Conservation (phyloP, 768 basidiomycete genomes). For the Xanthoconium purpureum region DNA sequence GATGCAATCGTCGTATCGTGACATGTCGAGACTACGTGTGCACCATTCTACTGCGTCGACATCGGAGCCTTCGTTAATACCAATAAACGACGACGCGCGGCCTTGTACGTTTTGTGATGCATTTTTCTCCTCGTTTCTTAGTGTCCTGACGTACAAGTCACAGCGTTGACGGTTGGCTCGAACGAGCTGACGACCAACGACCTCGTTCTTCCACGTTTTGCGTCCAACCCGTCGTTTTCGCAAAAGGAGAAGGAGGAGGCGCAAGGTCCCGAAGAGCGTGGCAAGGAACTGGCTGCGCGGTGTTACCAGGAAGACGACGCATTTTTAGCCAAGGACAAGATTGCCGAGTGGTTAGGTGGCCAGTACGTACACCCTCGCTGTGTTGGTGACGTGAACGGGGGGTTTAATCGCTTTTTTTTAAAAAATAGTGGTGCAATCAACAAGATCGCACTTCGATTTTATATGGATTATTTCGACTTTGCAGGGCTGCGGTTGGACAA, state of each 20-base stretch:
- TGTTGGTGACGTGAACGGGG: background rate
- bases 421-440: conserved; percentile 67
- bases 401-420: background rate
- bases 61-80: conserved; percentile 79
- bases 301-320: conserved; percentile 87
- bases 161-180: conserved; percentile 35
- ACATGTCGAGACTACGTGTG: conserved; percentile 49
- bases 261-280: conserved; percentile 59
- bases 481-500: conserved; percentile 74
- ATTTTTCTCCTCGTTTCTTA: conserved; percentile 14
- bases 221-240: conserved; percentile 36
- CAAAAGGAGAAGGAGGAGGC: conserved; percentile 55
- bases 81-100: conserved; percentile 47
- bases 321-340: conserved; percentile 79
- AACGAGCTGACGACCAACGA: conserved; percentile 58
- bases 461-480: conserved; percentile 91
- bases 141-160: conserved; percentile 11
- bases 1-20: conserved; percentile 38
- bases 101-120: conserved; percentile 39
- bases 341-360: conserved; percentile 95
- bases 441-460: conserved; percentile 68
- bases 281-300: conserved; percentile 67
- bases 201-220: conserved; percentile 42
- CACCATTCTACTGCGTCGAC: conserved; percentile 71
- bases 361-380: conserved; percentile 54